These are phyloP conservation scores for Eremothecium cymbalariae DNA, from an alignment of 1,139 yeast genomes.

Conservation along the genomic window DNA sequence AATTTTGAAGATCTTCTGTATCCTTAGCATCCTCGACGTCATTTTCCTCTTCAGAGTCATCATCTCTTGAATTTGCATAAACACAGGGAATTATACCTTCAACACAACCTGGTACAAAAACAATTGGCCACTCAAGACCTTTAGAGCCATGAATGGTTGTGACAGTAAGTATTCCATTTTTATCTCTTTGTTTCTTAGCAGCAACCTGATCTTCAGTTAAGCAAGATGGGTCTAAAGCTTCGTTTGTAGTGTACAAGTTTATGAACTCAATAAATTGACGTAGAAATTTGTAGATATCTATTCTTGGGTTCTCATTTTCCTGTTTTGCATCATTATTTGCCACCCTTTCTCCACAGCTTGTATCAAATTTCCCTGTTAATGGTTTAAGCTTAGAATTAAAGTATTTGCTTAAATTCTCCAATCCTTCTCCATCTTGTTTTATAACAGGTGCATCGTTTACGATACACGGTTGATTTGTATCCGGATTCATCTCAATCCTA, in stretches of 20 bases:
- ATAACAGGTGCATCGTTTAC: conserved; percentile 5
- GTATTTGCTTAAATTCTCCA: conserved; percentile 20
- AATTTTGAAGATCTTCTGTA: conserved; percentile 9
- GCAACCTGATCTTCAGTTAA: conserved; percentile 14
- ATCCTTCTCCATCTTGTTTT: not conserved
- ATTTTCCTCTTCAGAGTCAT: conserved; percentile 43
- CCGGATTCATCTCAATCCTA: conserved; percentile 19
- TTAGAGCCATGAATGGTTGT: conserved; percentile 89
- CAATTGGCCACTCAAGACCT: conserved; percentile 93
- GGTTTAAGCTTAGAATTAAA: too few species aligned
- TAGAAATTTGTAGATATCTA: conserved; percentile 31
- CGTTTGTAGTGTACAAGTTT: conserved; percentile 42
- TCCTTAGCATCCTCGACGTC: conserved; percentile 20
- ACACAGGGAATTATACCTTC: conserved; percentile 53
- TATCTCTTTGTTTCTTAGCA: conserved; percentile 16
- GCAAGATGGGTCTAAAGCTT: conserved; percentile 12
- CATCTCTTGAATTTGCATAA: conserved; percentile 36
- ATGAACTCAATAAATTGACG: conserved; percentile 52
- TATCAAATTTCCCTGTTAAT: too few species aligned
- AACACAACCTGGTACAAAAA: conserved; percentile 65
- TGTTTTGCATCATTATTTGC: too few species aligned
- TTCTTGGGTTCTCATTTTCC: conserved; percentile 20
- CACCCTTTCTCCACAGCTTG: too few species aligned
- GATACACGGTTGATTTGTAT: conserved; percentile 8
- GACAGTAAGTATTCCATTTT: conserved; percentile 34